Percentiles rank a stretch among this genome's conserved stretches.
Evolutionary conservation across 2,329 filamentous ascomycete species (phyloP).

Genomic region (Dactylellina drechsleri): DNA sequence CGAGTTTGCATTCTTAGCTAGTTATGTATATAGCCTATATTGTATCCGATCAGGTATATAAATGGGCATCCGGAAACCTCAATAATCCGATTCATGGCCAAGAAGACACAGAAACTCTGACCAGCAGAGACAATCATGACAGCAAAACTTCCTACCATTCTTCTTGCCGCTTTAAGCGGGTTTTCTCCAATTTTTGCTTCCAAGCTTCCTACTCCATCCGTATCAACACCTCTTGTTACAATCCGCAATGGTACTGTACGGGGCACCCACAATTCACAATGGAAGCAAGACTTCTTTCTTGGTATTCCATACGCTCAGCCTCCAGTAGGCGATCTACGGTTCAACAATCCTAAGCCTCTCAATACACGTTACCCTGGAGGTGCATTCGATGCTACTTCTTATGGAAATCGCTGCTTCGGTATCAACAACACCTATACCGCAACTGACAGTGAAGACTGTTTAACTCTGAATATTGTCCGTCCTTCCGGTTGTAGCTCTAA

Average conservation of each 20-base stretch:
- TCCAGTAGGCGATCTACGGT: conserved; percentile 25
- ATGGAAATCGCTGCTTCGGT: conserved; percentile 55
- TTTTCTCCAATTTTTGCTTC: background rate
- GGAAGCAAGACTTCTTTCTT: conserved; percentile 63
- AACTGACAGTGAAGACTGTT: conserved; percentile 26
- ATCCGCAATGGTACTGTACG: conserved; percentile 66
- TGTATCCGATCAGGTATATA: too few relatives aligned
- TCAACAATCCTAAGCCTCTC: conserved; percentile 59
- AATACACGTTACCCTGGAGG: conserved; percentile 50
- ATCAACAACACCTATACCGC: conserved; percentile 20
- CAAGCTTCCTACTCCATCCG: background rate
- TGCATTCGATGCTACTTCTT: conserved; percentile 57
- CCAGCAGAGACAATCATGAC: conserved; percentile 10
- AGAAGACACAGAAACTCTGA: background rate
- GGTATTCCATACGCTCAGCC: conserved; percentile 27
- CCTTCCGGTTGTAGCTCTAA: conserved; percentile 56
- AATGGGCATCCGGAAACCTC: too few relatives aligned
- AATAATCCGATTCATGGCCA: too few relatives aligned
- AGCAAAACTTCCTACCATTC: conserved; percentile 4
- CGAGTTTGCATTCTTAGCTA: too few relatives aligned
- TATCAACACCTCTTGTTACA: conserved; percentile 6
- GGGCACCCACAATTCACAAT: conserved; percentile 62
- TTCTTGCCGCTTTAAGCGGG: background rate
- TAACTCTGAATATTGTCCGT: conserved; percentile 23
- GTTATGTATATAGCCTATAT: too few relatives aligned